Evolutionary conservation across 805 yeast species (phyloP).

Genomic region (Saccharomycopsis olivae): DNA sequence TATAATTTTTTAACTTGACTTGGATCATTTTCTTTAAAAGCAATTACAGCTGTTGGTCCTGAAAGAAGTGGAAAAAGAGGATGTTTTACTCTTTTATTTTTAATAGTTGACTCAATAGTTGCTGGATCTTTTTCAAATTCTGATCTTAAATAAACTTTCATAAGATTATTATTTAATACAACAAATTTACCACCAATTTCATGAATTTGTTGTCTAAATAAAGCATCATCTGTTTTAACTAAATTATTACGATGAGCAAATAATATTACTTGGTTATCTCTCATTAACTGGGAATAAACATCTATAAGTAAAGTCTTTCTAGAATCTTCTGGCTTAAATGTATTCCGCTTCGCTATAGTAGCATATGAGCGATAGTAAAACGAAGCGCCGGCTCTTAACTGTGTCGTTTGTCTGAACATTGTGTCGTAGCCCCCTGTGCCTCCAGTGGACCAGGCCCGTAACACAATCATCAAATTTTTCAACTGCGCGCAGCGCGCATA

Average conservation of each 20-base stretch:
- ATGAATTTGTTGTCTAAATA: conserved; percentile 48
- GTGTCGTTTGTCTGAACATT: conserved; percentile 7
- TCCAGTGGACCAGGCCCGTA: not conserved
- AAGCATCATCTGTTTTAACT: conserved; percentile 54
- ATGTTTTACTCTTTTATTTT: conserved; percentile 37
- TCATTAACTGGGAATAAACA: conserved; percentile 61
- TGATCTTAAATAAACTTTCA: conserved; percentile 68
- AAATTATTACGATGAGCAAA: conserved; percentile 82
- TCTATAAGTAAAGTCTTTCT: conserved; percentile 85
- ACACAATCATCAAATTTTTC: no score
- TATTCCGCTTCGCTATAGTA: conserved; percentile 25
- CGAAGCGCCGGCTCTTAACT: not conserved
- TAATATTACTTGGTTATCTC: conserved; percentile 56
- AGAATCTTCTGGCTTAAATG: conserved; percentile 54
- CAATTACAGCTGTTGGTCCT: conserved; percentile 81
- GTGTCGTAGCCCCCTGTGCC: not conserved
- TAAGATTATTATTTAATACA: conserved; percentile 56
- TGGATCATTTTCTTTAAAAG: conserved; percentile 67
- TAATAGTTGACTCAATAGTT: conserved; percentile 36
- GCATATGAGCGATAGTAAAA: not conserved
- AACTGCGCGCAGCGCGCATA: no score
- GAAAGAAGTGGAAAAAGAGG: conserved; percentile 60
- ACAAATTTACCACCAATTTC: conserved; percentile 61
- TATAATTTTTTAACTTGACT: conserved; percentile 47
- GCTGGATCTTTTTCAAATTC: conserved; percentile 69